These are phyloP conservation scores for Jacaranda copaia DNA, from an alignment of 257 asterid species.

Conservation along the genomic window DNA sequence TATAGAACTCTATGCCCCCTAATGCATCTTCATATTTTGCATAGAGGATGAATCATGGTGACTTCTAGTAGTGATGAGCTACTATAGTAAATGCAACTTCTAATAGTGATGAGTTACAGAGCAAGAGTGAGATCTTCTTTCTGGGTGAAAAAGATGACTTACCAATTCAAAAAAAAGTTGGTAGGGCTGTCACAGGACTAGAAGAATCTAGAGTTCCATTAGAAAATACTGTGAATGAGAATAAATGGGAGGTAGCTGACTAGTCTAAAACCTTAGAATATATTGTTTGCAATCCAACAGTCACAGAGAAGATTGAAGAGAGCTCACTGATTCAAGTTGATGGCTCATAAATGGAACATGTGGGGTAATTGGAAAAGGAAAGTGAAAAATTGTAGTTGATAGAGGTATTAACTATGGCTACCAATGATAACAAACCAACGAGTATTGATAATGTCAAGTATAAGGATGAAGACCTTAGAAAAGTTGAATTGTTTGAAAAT, in stretches of 20 bases:
- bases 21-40: constrained; percentile 20
- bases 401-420: constrained; percentile 22
- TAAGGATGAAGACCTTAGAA: constrained; percentile 22
- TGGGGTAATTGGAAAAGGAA: constrained; percentile 35
- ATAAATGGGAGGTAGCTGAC: too few relatives aligned
- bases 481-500: constrained; percentile 21
- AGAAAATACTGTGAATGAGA: background rate
- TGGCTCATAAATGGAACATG: background rate
- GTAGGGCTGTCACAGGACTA: background rate
- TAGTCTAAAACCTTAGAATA: too few relatives aligned
- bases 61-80: background rate
- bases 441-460: constrained; percentile 13
- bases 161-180: background rate
- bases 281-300: too few relatives aligned
- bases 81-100: background rate
- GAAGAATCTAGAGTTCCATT: constrained; percentile 24
- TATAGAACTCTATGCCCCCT: background rate
- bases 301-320: constrained; percentile 30
- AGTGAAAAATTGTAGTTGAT: constrained; percentile 7
- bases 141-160: constrained; percentile 31
- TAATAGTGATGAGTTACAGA: background rate
- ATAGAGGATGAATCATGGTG: constrained; percentile 42
- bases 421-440: constrained; percentile 4
- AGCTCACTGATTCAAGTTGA: constrained; percentile 23
- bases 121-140: constrained; percentile 22